phyloP scores from a whole-genome alignment of 345 rosid genomes.

The Clarkia xantiana region DNA sequence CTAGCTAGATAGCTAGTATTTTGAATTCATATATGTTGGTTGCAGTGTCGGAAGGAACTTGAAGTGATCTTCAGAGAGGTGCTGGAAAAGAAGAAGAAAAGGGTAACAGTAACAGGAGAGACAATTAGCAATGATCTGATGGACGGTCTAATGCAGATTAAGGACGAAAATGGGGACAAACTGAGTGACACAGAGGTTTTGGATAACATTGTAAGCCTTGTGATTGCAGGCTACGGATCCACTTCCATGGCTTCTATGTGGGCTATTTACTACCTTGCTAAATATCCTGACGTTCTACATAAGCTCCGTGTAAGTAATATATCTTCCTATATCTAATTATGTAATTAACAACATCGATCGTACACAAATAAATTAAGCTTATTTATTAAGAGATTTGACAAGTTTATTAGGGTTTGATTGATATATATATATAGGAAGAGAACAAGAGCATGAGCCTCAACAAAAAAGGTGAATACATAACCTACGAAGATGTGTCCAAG shows the following conservation, averaged over 20 bases:
- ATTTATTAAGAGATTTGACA: too few species aligned
- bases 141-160: constrained; percentile 25
- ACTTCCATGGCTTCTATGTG: constrained; percentile 21
- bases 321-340: too few species aligned
- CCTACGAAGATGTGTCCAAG: constrained; percentile 18
- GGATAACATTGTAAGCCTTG: constrained; percentile 23
- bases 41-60: constrained; percentile 18
- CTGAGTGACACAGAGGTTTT: constrained; percentile 25
- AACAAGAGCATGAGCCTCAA: constrained; percentile 13
- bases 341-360: not conserved
- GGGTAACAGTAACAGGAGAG: constrained; percentile 4
- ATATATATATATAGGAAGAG: constrained; percentile 25
- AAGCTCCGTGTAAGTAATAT: constrained; percentile 11
- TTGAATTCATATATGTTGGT: too few species aligned
- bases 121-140: constrained; percentile 17
- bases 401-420: too few species aligned
- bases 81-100: constrained; percentile 23
- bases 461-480: constrained; percentile 21
- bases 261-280: constrained; percentile 28
- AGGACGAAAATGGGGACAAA: constrained; percentile 20
- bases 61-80: constrained; percentile 9
- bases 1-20: not conserved
- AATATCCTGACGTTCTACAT: constrained; percentile 15
- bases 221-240: constrained; percentile 21
- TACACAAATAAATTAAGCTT: too few species aligned